Evolutionary conservation across 192 early-diverging fungal species (phyloP).

Genomic region (Obelidium mucronatum): DNA sequence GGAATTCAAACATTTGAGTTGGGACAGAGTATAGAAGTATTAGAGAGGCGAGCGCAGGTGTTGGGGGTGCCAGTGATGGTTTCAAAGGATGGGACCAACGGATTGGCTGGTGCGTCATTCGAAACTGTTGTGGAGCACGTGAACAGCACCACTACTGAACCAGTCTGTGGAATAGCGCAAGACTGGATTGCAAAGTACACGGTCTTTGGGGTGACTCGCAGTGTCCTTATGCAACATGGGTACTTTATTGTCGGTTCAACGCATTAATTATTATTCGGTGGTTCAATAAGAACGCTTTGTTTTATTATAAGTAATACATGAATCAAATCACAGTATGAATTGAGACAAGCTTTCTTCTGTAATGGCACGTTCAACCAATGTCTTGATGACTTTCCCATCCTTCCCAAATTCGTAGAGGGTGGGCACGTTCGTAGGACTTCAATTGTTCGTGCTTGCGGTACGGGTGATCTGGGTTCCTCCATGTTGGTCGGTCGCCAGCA

Average conservation of each 20-base stretch:
- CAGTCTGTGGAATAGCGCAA: not conserved
- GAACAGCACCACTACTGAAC: not conserved
- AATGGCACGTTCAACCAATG: conserved; percentile 25
- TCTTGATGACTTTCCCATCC: conserved; percentile 35
- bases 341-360: not conserved
- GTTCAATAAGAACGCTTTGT: not conserved
- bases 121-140: not conserved
- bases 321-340: conserved; percentile 2
- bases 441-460: conserved; percentile 31
- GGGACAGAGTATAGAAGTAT: not conserved
- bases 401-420: conserved; percentile 38
- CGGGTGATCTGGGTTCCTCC: conserved; percentile 16
- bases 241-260: conserved; percentile 7
- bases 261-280: not conserved
- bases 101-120: not conserved
- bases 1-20: not conserved
- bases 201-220: conserved; percentile 4
- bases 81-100: conserved; percentile 5
- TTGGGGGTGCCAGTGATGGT: not conserved
- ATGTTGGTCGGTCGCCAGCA: conserved; percentile 32
- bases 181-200: conserved; percentile 31
- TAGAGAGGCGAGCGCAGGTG: not conserved
- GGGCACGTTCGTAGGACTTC: conserved; percentile 24
- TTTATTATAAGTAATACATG: not conserved
- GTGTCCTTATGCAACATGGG: conserved; percentile 22